A percentile compares a stretch with the other conserved stretches of the same genome.
Conservation (phyloP, 108 stramenopile species). For the Nitzschia inconspicua region DNA sequence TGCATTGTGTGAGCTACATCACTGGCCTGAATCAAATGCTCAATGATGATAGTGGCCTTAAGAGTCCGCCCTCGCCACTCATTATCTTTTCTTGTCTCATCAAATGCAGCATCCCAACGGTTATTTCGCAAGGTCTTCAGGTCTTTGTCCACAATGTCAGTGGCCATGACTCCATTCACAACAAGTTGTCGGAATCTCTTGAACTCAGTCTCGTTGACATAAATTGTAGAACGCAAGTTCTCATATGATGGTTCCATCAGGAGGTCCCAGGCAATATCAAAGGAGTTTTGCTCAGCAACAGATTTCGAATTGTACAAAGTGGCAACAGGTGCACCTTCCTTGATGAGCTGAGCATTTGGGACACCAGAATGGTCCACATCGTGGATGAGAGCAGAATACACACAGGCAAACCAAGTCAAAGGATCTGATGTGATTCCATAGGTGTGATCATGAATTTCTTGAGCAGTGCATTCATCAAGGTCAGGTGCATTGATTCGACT, state of each 20-base stretch:
- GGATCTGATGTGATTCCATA: slow-evolving; percentile 37
- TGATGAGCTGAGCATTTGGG: slow-evolving; percentile 37
- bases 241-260: slow-evolving; percentile 31
- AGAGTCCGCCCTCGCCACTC: background rate
- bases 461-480: background rate
- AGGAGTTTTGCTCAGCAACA: slow-evolving; percentile 40
- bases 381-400: slow-evolving; percentile 41
- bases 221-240: slow-evolving; percentile 24
- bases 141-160: slow-evolving; percentile 46
- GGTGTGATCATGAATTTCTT: slow-evolving; percentile 7
- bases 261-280: slow-evolving; percentile 34
- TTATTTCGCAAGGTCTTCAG: slow-evolving; percentile 24
- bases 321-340: slow-evolving; percentile 27
- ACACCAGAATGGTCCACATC: slow-evolving; percentile 47
- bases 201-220: slow-evolving; percentile 17
- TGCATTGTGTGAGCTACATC: slow-evolving; percentile 69
- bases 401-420: slow-evolving; percentile 34
- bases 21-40: slow-evolving; percentile 52
- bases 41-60: slow-evolving; percentile 46
- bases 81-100: background rate
- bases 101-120: slow-evolving; percentile 45
- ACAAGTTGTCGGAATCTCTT: slow-evolving; percentile 35
- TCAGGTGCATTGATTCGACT: slow-evolving; percentile 19
- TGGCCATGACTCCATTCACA: slow-evolving; percentile 42
- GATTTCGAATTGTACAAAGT: slow-evolving; percentile 26